Base-by-base conservation (phyloP, 768 basidiomycete genomes). In the Phlebiopsis flavidoalba region DNA sequence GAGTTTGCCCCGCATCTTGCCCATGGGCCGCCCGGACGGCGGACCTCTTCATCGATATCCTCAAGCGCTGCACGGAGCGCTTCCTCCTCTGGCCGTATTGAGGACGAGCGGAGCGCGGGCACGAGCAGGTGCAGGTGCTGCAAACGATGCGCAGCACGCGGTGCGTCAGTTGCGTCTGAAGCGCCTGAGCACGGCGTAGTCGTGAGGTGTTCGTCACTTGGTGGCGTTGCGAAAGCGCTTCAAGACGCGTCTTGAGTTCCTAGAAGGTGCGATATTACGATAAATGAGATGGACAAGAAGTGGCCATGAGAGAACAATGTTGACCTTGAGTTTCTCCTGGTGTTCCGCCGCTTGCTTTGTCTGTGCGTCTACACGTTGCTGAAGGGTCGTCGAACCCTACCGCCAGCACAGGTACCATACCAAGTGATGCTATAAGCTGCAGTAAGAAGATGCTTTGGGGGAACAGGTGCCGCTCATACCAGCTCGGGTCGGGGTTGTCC, bases 81-180 rank as follows among this genome's bases (percentile, higher is more conserved):
- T 70, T 95, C 93, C 70, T 95, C 93, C 65, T 93, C 91, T 2
- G 85, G 86, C 12, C 87, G 79, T 52, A 95, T 85, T 5, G 89
- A 82, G 1, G 86, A 85, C 8, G 86, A 86, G 19, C 92, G 82
- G 31, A 94, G 77, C 2, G 83, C 78, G 15, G 93, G 91, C 22
- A 93, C 87, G 47, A 95, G 79, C 47, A 93, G 77, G 69, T 92
- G 89, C 45, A 92, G 71, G 67, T 93, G 90, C 64, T 91, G 86
- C 22, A n/a, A n/a, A 88, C 80, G 56, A 94, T 76, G 47, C 76
- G 76, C 35, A 90, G 77, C 12, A 94, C 76, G 11, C 89, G 85
- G 58, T 91, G 87, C 5, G 79, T 80, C 14, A 93, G 72, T 63
- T 92, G 89, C 2, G 82, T 82, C 64, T 93, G 89, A 12, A 80